Conservation (phyloP, 2,329 filamentous ascomycete species). For the Didymella keratinophila region DNA sequence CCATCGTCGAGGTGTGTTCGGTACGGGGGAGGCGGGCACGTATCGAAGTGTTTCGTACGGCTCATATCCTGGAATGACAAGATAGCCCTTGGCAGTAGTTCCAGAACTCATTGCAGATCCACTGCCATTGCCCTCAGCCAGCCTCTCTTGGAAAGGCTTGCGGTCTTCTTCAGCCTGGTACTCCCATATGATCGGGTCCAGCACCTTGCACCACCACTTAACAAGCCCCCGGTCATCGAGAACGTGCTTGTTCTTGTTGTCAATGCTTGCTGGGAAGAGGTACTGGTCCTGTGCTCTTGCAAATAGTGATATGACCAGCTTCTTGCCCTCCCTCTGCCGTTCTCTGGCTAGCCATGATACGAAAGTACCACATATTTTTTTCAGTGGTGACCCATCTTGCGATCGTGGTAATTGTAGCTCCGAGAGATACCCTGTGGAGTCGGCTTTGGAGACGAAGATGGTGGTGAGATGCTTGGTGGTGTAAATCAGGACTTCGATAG, state of each 20-base stretch:
- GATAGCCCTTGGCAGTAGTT: conserved; percentile 71
- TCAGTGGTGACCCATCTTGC: conserved; percentile 71
- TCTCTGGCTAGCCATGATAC: conserved; percentile 75
- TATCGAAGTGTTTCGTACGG: conserved; percentile 80
- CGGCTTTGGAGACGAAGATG: conserved; percentile 94
- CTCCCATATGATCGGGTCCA: conserved; percentile 75
- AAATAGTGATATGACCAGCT: conserved; percentile 85
- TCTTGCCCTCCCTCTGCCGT: conserved; percentile 69
- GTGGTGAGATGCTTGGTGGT: conserved; percentile 80
- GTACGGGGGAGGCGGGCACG: conserved; percentile 65
- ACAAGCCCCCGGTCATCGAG: conserved; percentile 89
- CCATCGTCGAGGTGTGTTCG: conserved; percentile 54
- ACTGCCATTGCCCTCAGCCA: conserved; percentile 41
- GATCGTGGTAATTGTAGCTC: conserved; percentile 64
- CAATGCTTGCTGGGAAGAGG: conserved; percentile 88
- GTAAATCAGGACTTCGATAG: conserved; percentile 88
- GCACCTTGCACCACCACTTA: conserved; percentile 92
- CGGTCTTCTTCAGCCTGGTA: conserved; percentile 54
- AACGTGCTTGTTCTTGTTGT: conserved; percentile 87
- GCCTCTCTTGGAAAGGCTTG: conserved; percentile 41
- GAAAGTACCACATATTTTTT: conserved; percentile 76
- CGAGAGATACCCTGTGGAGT: conserved; percentile 88
- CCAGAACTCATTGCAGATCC: conserved; percentile 32
- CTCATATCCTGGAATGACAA: conserved; percentile 88
- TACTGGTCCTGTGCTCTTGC: conserved; percentile 93